Base-by-base conservation (phyloP, 148 eudicot species). In the Amaranthus palmeri region DNA sequence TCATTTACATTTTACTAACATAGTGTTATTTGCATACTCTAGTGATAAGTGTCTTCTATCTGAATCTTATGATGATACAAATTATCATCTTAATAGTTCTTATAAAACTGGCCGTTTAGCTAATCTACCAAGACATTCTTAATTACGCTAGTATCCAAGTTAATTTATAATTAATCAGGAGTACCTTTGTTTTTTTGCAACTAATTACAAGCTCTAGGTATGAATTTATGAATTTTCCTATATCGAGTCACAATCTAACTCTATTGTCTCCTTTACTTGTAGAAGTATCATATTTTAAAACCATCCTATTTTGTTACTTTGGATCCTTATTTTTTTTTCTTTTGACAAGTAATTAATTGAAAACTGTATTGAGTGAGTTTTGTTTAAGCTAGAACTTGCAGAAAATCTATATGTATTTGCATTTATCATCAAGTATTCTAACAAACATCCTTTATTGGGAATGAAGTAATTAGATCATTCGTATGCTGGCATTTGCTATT, bases 401-500 rank as follows among this genome's bases (percentile, higher is more conserved):
- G 15, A 61, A 62, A 25, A 44, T 53, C 11, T 45, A 10, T 25
- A 61, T 46, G 36, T 62, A 41, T 25, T 3, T n/a, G 3, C 4
- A 4, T 9, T 5, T 58, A 56, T 56, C 49, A 44, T 44, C n/a
- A 54, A 49, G 4, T 54, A 40, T 4, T 8, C 13, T 41, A 41
- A 41, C 25, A 43, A 14, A 4, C 10, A n/a, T 54, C 18, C 40
- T 12, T n/a, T 54, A 10, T 56, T 69, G 36, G 36, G 36, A 25
- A 25, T 25, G 36, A 15, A n/a, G 48, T 18, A 54, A 17, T 52
- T 51, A 43, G 8, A 44, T 51, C 59, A 63, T 25, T 8, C 56
- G 61, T 25, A 14, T 54, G 56, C 7, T 69, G 47, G 46, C 62
- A 70, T 63, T 62, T 58, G 73, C 67, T 63, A 61, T 61, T 54